Conservation (phyloP, 2,329 filamentous ascomycete species). For the Penicillium sp. region DNA sequence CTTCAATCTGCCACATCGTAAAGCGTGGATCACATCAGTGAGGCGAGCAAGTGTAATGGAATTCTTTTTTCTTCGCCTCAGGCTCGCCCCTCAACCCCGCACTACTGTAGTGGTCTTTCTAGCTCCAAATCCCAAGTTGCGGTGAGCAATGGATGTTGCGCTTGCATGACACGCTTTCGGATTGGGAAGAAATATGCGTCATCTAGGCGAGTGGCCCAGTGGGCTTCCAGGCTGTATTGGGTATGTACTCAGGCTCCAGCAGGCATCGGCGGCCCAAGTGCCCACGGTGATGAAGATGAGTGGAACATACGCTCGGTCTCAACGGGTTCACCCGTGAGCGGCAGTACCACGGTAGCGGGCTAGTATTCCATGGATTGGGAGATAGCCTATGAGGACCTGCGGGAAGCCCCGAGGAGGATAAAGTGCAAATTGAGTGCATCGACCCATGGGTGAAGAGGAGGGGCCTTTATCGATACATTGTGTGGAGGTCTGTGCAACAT, state of each 20-base stretch:
- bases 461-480: constrained; percentile 35
- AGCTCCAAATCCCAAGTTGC: constrained; percentile 19
- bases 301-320: too few species aligned
- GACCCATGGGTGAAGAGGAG: constrained; percentile 24
- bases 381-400: too few species aligned
- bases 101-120: constrained; percentile 11
- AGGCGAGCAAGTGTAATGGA: background rate
- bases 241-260: background rate
- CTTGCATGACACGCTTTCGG: constrained; percentile 15
- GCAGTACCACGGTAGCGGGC: too few species aligned
- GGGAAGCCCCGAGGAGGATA: too few species aligned
- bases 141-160: constrained; percentile 23
- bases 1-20: background rate
- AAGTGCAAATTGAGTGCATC: too few species aligned
- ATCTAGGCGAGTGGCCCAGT: background rate
- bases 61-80: background rate
- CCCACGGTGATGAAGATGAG: background rate
- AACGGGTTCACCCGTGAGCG: too few species aligned
- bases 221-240: background rate
- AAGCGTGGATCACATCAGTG: background rate
- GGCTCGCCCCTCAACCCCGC: constrained; percentile 15
- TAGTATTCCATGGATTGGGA: too few species aligned
- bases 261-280: background rate
- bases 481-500: constrained; percentile 17
- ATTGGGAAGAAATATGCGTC: background rate